phyloP scores from a whole-genome alignment of 345 rosid genomes.

The Schrenkiella parvula region DNA sequence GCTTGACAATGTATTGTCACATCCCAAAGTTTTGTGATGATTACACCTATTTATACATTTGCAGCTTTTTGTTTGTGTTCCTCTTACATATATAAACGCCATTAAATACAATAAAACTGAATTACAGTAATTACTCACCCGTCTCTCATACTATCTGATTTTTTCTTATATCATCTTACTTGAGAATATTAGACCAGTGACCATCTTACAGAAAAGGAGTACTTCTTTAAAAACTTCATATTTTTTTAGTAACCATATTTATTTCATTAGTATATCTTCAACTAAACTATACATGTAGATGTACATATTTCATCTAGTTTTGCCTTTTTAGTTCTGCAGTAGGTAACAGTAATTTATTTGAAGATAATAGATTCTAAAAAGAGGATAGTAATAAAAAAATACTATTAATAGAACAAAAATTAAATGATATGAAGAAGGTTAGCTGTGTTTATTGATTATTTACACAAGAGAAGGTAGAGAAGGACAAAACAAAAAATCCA shows the following conservation, averaged over 20 bases:
- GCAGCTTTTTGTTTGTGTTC: conserved; percentile 22
- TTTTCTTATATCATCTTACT: not conserved
- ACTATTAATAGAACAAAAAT: not conserved
- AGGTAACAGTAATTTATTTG: not conserved
- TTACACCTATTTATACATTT: conserved; percentile 35
- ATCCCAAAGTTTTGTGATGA: conserved; percentile 51
- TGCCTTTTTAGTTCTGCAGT: not conserved
- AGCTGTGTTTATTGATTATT: not conserved
- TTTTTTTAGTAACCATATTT: not conserved
- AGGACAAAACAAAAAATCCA: conserved; percentile 24
- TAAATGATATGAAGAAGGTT: not conserved
- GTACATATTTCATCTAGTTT: not conserved
- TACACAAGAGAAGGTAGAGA: conserved; percentile 37
- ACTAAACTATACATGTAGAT: not conserved
- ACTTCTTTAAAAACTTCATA: not conserved
- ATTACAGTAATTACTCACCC: conserved; percentile 15
- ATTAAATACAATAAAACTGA: conserved; percentile 6
- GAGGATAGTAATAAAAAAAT: not conserved
- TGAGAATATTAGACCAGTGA: not conserved
- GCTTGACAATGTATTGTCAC: conserved; percentile 52
- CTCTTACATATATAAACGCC: conserved; percentile 15
- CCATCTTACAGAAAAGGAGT: not conserved
- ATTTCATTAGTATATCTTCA: not conserved
- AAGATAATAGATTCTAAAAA: not conserved
- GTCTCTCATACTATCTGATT: not conserved